These are phyloP conservation scores for Ammopiptanthus mongolicus DNA, from an alignment of 306 rosid genomes.

Conservation along the genomic window DNA sequence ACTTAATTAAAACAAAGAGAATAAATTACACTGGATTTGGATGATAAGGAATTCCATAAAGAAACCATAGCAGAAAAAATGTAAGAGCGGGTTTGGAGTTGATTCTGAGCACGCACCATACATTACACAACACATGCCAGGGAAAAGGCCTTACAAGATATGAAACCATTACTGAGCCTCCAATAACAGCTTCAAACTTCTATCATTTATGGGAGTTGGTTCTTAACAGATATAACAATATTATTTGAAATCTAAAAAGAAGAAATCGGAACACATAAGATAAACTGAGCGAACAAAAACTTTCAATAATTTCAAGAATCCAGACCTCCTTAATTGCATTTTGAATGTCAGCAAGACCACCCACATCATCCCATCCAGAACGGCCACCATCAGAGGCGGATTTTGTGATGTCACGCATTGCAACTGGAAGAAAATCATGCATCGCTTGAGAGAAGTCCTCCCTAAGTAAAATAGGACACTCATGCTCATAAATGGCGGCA, in stretches of 20 bases:
- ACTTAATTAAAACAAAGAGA: not conserved
- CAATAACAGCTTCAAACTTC: not conserved
- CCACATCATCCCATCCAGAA: conserved; percentile 96
- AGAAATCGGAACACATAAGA: not conserved
- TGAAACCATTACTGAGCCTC: not conserved
- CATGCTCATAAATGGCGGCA: conserved; percentile 36
- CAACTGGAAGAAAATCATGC: conserved; percentile 89
- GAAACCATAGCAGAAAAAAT: not conserved
- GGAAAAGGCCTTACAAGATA: not conserved
- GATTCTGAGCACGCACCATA: not conserved
- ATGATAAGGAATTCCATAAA: not conserved
- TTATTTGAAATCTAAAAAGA: not conserved
- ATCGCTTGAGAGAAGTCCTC: conserved; percentile 87
- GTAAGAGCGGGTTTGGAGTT: not conserved
- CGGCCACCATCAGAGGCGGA: conserved; percentile 70
- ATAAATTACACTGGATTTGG: not conserved
- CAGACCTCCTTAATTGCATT: conserved; percentile 81
- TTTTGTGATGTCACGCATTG: conserved; percentile 90
- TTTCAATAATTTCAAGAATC: conserved; percentile 11
- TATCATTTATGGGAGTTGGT: not conserved
- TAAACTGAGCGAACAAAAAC: not conserved
- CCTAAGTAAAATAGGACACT: conserved; percentile 51
- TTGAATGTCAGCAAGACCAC: conserved; percentile 82
- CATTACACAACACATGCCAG: not conserved
- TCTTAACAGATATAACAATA: not conserved